These are phyloP conservation scores for Oldenlandia corymbosa DNA, from an alignment of 257 asterid species.

Conservation along the genomic window DNA sequence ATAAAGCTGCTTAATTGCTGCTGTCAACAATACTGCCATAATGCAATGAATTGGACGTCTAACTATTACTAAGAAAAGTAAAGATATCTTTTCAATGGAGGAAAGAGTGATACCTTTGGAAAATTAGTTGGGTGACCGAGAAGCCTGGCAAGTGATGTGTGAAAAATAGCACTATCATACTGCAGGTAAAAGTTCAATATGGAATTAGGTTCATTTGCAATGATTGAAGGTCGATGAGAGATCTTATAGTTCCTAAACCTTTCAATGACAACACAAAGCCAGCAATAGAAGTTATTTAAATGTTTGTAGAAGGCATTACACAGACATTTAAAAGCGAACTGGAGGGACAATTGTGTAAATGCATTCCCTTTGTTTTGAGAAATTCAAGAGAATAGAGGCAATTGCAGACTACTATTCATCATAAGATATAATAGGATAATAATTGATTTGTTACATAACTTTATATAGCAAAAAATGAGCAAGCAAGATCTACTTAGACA, in stretches of 20 bases:
- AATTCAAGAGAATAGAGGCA: not conserved
- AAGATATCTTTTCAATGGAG: not conserved
- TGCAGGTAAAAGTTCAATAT: constrained; percentile 27
- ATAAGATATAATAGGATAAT: no score
- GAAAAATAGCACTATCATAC: constrained; percentile 85
- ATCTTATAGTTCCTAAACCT: not conserved
- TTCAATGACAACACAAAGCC: not conserved
- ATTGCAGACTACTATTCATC: not conserved
- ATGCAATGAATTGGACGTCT: not conserved
- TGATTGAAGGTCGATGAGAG: not conserved
- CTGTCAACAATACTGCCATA: not conserved
- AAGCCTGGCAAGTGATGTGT: constrained; percentile 91
- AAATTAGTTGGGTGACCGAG: constrained; percentile 62
- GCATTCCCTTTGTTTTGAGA: not conserved
- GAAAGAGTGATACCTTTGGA: constrained; percentile 44
- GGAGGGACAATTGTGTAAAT: not conserved
- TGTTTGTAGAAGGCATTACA: not conserved
- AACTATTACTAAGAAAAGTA: not conserved
- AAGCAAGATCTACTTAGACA: no score
- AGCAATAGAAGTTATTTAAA: no score
- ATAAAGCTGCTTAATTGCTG: not conserved
- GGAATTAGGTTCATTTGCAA: constrained; percentile 6
- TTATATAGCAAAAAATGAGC: no score
- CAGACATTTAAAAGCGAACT: not conserved
- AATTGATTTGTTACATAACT: no score